These are phyloP conservation scores for Curvularia eragrostidis DNA, from an alignment of 2,329 filamentous ascomycete genomes.

Conservation along the genomic window DNA sequence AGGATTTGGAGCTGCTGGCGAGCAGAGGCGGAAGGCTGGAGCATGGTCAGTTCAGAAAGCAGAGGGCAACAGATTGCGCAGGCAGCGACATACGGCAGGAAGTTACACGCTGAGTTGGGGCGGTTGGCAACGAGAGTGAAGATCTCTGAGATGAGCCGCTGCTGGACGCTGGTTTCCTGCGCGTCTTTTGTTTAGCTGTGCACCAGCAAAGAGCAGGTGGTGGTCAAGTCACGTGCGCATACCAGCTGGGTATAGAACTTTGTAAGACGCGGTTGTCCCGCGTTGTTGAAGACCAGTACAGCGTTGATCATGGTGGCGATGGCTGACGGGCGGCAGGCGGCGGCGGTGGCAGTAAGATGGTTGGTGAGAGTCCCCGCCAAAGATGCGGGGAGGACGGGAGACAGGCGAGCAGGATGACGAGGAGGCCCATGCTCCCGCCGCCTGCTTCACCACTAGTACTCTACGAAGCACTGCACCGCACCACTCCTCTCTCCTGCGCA, in stretches of 20 bases:
- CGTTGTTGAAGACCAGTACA: constrained; percentile 98
- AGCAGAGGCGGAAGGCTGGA: constrained; percentile 70
- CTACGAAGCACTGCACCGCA: background rate
- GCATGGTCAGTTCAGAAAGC: constrained; percentile 55
- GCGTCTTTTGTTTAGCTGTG: constrained; percentile 4
- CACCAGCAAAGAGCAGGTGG: background rate
- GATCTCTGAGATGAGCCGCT: constrained; percentile 95
- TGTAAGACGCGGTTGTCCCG: constrained; percentile 92
- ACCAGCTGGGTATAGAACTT: constrained; percentile 99
- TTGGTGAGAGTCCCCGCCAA: background rate
- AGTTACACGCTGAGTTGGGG: constrained; percentile 92
- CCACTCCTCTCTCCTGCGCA: background rate
- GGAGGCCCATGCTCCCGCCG: constrained; percentile 15
- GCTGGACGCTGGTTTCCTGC: constrained; percentile 95
- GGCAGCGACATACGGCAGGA: constrained; percentile 69
- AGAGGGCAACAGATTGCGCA: constrained; percentile 2
- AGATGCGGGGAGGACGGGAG: constrained; percentile 21
- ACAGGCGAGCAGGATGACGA: background rate
- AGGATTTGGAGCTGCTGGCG: constrained; percentile 55
- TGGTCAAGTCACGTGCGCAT: constrained; percentile 31
- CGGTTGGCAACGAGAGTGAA: constrained; percentile 94
- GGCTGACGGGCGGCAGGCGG: background rate
- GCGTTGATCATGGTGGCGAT: constrained; percentile 85
- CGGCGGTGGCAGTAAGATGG: background rate
- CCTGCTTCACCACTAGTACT: background rate